phyloP scores from a whole-genome alignment of 192 early-diverging fungal genomes.

The Lobulomyces angularis region DNA sequence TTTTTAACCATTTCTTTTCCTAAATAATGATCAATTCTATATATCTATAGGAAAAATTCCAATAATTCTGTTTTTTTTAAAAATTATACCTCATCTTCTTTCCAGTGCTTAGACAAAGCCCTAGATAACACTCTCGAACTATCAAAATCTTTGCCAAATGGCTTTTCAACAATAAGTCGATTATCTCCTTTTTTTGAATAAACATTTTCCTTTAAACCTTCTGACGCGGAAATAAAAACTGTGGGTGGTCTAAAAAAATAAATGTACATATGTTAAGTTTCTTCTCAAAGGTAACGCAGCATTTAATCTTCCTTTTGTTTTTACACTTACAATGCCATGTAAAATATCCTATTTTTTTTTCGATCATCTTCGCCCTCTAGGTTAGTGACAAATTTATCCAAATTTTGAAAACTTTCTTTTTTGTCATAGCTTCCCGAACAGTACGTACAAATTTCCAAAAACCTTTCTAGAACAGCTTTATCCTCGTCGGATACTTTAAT shows the following conservation, averaged over 20 bases:
- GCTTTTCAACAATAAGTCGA: conserved; percentile 93
- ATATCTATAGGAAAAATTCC: conserved; percentile 45
- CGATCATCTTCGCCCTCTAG: conserved; percentile 32
- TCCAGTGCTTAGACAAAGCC: conserved; percentile 65
- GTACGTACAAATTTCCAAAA: conserved; percentile 64
- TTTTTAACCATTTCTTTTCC: conserved; percentile 99
- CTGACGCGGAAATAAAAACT: conserved; percentile 79
- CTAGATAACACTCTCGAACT: conserved; percentile 60
- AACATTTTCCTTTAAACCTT: conserved; percentile 54
- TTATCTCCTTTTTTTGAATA: conserved; percentile 54
- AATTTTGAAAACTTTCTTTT: conserved; percentile 48
- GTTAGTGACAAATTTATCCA: conserved; percentile 48
- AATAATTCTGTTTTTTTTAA: neutral
- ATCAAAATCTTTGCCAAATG: conserved; percentile 87
- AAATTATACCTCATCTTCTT: conserved; percentile 65
- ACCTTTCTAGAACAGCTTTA: conserved; percentile 37
- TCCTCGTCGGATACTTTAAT: conserved; percentile 58
- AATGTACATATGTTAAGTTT: no score
- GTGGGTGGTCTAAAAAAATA: no score
- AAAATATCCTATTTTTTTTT: conserved; percentile 70
- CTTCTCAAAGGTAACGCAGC: no score
- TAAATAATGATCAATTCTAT: conserved; percentile 97
- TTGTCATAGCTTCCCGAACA: conserved; percentile 75
- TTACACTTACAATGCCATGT: conserved; percentile 91
- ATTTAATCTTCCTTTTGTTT: no score